Base-by-base conservation (phyloP, 2,329 filamentous ascomycete genomes). In the Aspergillus pseudoviridinutans region DNA sequence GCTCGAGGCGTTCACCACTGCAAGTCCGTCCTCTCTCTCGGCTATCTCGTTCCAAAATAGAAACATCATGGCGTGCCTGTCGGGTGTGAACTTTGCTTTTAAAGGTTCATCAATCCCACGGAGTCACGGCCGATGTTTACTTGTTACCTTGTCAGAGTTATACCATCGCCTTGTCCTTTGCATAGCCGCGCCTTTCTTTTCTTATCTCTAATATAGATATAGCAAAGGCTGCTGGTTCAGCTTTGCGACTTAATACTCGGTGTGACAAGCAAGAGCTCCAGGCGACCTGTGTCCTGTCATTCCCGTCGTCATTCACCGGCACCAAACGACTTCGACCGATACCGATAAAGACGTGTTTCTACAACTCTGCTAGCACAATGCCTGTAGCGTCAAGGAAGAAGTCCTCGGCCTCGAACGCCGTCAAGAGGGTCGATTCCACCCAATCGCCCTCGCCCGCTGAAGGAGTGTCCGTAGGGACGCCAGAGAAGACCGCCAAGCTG, bases 401-500 rank as follows among this genome's bases (percentile, higher is more conserved):
- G 59, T 50, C 53, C 5, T 50, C 50, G 8, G n/a, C 56, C 50
- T 35, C 50, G 50, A 53, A 41, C 28, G 44, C 56, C 28, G 57
- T 55, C 49, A 61, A 59, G 47, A 53, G 57, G n/a, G 49, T 51
- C 22, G 62, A 63, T 46, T 58, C 55, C 24, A 58, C 53, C 24
- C 72, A 71, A 53, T 66, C 71, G 12, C 66, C 68, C 0, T 64
- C 65, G 20, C 62, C 77, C 63, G 82, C 76, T 65, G 82, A 82
- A 76, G 77, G 78, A 63, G 80, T 78, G 55, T 53, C 64, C 28
- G 74, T 77, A 63, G 76, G 74, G 59, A 73, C 72, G 58, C 69
- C 80, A 69, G 74, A 84, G 63, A 91, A 89, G 78, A 79, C 84
- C 71, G 88, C 86, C 69, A 93, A 96, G 81, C 92, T 94, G 87